Conservation (phyloP, 768 basidiomycete genomes). For the Leccinum uliginosum region DNA sequence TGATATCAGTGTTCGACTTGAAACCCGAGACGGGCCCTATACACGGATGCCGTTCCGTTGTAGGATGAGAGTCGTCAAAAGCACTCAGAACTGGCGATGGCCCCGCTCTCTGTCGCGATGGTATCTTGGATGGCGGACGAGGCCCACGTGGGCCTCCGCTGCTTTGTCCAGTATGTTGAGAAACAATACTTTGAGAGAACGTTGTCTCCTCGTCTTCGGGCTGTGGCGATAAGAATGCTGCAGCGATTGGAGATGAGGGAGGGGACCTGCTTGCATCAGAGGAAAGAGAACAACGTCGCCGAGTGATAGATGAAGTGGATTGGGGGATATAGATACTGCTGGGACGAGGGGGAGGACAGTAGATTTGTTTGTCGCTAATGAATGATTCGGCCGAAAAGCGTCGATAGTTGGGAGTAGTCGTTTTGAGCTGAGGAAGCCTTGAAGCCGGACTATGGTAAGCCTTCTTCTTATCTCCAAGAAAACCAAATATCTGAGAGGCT, state of each 20-base stretch:
- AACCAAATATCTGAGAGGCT: constrained; percentile 73
- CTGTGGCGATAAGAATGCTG: background rate
- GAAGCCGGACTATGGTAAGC: constrained; percentile 32
- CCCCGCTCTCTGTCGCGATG: constrained; percentile 28
- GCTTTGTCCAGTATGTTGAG: constrained; percentile 18
- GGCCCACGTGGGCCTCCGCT: constrained; percentile 43
- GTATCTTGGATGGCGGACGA: constrained; percentile 33
- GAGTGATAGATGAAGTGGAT: constrained; percentile 8
- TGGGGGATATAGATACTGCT: constrained; percentile 12
- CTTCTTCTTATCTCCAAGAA: constrained; percentile 52
- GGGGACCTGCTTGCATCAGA: constrained; percentile 12
- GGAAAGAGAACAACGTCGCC: constrained; percentile 11
- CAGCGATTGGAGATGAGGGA: constrained; percentile 3
- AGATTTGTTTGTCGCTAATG: constrained; percentile 21
- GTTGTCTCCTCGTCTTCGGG: constrained; percentile 1
- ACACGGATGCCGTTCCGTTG: background rate
- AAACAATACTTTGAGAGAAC: background rate
- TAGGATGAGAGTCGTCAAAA: background rate
- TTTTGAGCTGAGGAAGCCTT: constrained; percentile 28
- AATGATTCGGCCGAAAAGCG: constrained; percentile 23
- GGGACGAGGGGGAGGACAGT: constrained; percentile 13
- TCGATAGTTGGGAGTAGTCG: constrained; percentile 17
- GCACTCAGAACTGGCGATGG: constrained; percentile 5
- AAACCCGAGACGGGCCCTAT: constrained; percentile 8
- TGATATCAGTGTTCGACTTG: constrained; percentile 13